Conservation (phyloP, 2,329 filamentous ascomycete species). For the Calonectria montana region DNA sequence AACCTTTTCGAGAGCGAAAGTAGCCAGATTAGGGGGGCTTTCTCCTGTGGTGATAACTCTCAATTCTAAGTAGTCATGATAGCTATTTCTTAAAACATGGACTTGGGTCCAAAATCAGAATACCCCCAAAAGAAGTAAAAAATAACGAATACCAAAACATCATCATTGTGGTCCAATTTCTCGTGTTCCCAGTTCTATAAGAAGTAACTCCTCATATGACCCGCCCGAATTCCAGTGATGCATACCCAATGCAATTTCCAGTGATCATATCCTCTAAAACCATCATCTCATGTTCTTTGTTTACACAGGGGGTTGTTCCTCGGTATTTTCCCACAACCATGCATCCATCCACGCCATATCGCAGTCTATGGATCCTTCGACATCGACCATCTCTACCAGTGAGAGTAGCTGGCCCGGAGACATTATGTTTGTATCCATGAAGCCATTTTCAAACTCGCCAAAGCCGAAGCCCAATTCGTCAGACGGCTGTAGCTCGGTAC, state of each 20-base stretch:
- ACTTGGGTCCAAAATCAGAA: not conserved
- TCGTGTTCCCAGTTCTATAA: not conserved
- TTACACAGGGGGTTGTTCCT: not conserved
- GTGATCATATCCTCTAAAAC: not conserved
- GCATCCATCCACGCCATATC: slow-evolving; percentile 20
- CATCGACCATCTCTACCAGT: slow-evolving; percentile 16
- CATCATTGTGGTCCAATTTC: not conserved
- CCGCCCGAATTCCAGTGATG: not conserved
- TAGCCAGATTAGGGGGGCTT: slow-evolving; percentile 42
- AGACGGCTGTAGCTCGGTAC: not conserved
- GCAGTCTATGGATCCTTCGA: not conserved
- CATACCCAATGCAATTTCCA: not conserved
- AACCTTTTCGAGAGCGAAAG: slow-evolving; percentile 41
- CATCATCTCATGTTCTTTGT: not conserved
- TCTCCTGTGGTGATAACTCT: slow-evolving; percentile 50
- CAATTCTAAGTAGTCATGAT: slow-evolving; percentile 28
- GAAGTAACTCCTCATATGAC: not conserved
- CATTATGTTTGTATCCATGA: slow-evolving; percentile 2
- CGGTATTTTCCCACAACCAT: slow-evolving; percentile 15
- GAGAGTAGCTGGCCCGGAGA: slow-evolving; percentile 15
- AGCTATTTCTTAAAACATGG: not conserved
- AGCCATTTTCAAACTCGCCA: not conserved
- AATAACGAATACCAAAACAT: not conserved
- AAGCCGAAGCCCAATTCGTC: not conserved
- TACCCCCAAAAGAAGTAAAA: not conserved